Base-by-base conservation (phyloP, 805 yeast species). In the Diddensiella transvaalensis region DNA sequence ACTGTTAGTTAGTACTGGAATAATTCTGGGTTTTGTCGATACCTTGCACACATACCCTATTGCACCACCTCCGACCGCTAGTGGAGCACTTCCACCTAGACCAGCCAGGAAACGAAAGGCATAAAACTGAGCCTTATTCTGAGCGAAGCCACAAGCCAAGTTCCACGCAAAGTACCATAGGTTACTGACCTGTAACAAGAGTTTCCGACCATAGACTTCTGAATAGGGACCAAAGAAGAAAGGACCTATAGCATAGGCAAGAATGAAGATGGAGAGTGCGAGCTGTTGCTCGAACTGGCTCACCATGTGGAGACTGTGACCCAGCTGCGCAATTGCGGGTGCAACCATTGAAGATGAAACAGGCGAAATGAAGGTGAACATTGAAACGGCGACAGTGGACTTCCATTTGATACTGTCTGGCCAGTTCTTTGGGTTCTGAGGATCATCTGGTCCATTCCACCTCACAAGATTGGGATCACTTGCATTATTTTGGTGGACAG, bases 381-480 rank as follows among this genome's bases (percentile, higher is more conserved):
- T 30, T 0, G 84, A 64, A 5, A 80, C 82, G 15, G 78, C 63
- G 11, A 61, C 58, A 3, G 78, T 71, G 45, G 75, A 71, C 13
- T 60, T 48, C 57, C 72, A 61, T 57, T 81, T 81, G 37, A 67
- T 58, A 2, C 47, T 15, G 1, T 43, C 22, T 0, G 73, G 26
- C 87, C 87, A 83, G 61, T 83, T 83, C 49, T 83, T 66, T 13
- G 89, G 87, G 59, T 78, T 74, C 13, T 65, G 66, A 0, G 82
- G 80, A 57, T 83, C 89, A 44, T 77, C 73, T n/a, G 71, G 73
- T 2, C 81, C 80, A 24, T 80, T 78, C 87, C 86, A 83, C 1
- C 85, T 75, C 8, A 83, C 80, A 40, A 83, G 66, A 56, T 83
- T 85, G 0, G 86, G 87, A 56, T 83, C 87, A 26, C 13, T 13